These are phyloP conservation scores for Sugiyamaella xylanicola DNA, from an alignment of 1,139 yeast genomes.

Conservation along the genomic window DNA sequence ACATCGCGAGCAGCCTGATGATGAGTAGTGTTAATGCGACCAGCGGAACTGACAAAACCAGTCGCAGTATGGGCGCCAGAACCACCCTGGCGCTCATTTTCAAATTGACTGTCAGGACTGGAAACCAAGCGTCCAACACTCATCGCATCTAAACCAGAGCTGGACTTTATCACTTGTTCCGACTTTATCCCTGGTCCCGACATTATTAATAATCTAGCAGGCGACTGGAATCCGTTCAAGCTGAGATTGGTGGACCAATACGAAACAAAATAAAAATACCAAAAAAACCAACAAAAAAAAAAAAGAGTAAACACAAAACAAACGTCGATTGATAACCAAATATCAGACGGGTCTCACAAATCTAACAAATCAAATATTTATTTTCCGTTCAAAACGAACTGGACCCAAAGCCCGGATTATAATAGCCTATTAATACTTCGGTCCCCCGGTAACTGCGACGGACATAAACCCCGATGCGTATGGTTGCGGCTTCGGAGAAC, in stretches of 20 bases:
- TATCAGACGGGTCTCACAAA: not conserved
- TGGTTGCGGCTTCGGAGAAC: conserved; percentile 1
- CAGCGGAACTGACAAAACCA: not conserved
- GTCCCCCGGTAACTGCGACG: not conserved
- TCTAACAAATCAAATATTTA: not conserved
- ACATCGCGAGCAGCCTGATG: no score
- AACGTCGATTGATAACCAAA: not conserved
- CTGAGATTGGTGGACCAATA: not conserved
- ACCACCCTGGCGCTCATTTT: not conserved
- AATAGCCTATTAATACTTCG: not conserved
- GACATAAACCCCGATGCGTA: conserved; percentile 1
- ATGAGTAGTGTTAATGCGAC: not conserved
- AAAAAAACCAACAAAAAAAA: no score
- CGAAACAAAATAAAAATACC: not conserved
- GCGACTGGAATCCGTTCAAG: not conserved
- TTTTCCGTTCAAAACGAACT: not conserved
- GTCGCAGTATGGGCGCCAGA: not conserved
- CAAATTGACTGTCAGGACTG: not conserved
- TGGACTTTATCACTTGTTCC: not conserved
- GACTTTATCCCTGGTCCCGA: not conserved
- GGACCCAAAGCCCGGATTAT: not conserved
- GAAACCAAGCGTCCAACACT: not conserved
- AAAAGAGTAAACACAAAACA: not conserved
- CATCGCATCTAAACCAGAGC: not conserved
- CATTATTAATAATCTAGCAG: not conserved